A percentile compares a stretch with the other conserved stretches of the same genome.
These are phyloP conservation scores for Vigna trinervia DNA, from an alignment of 306 rosid species.

Conservation along the genomic window DNA sequence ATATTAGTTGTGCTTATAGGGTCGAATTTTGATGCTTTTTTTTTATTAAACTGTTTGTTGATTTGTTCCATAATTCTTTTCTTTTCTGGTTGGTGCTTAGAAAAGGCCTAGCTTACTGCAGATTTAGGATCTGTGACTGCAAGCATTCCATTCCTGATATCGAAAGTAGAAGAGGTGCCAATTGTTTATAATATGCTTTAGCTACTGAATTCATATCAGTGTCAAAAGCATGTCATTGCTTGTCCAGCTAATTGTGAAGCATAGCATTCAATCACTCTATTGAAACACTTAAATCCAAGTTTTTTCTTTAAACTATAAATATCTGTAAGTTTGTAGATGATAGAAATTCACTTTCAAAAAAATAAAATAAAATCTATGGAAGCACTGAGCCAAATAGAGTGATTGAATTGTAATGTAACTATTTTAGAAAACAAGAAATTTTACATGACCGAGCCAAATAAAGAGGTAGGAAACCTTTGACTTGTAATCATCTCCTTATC, in stretches of 20 bases:
- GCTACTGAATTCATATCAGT: conserved; percentile 26
- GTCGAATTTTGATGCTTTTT: conserved; percentile 12
- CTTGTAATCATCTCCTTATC: not conserved
- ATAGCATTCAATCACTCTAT: conserved; percentile 15
- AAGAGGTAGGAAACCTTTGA: not conserved
- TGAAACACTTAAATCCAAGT: conserved; percentile 25
- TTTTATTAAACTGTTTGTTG: not conserved
- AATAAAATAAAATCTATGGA: not conserved
- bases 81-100: not conserved
- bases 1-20: conserved; percentile 4
- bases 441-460: conserved; percentile 5
- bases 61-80: conserved; percentile 7
- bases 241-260: conserved; percentile 35
- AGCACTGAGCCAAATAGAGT: not conserved
- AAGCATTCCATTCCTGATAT: conserved; percentile 23
- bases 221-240: not conserved
- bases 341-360: not conserved
- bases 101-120: conserved; percentile 16
- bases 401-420: no score
- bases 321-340: conserved; percentile 8
- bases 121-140: conserved; percentile 36
- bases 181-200: conserved; percentile 6
- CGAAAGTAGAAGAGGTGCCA: conserved; percentile 30
- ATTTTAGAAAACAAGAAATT: conserved; percentile 4
- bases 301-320: conserved; percentile 13